Percentiles rank a stretch among this genome's conserved stretches.
Evolutionary conservation across 1,139 yeast genomes (phyloP).

Genomic region (Meyerozyma sp.): DNA sequence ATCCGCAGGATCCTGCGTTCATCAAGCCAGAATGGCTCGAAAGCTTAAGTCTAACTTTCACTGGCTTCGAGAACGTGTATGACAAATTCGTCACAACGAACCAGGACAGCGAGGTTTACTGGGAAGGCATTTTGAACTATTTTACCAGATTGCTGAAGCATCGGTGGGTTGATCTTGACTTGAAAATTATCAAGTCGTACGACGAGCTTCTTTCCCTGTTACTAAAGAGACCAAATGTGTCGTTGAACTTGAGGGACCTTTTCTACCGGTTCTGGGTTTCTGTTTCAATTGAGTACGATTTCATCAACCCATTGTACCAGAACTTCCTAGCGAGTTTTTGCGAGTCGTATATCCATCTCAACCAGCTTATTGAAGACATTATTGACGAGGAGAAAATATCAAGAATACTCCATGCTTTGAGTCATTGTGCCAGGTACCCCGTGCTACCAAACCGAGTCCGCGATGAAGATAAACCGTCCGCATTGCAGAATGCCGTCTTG

Average conservation of each 20-base stretch:
- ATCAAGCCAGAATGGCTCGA: slow-evolving; percentile 45
- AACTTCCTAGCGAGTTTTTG: slow-evolving; percentile 50
- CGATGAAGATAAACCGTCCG: slow-evolving; percentile 47
- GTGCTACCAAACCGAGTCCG: slow-evolving; percentile 44
- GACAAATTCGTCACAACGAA: slow-evolving; percentile 36
- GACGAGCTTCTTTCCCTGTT: slow-evolving; percentile 39
- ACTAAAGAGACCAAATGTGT: slow-evolving; percentile 3
- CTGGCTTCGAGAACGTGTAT: slow-evolving; percentile 54
- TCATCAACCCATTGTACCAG: slow-evolving; percentile 49
- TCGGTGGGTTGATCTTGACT: slow-evolving; percentile 43
- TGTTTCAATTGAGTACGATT: slow-evolving; percentile 56
- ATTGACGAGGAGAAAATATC: slow-evolving; percentile 31
- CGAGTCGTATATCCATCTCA: slow-evolving; percentile 44
- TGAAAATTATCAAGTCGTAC: slow-evolving; percentile 48
- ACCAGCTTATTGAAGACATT: slow-evolving; percentile 24
- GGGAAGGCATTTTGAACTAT: slow-evolving; percentile 51
- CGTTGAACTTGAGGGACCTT: slow-evolving; percentile 26
- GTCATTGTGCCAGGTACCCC: slow-evolving; percentile 64
- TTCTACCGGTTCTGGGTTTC: slow-evolving; percentile 62
- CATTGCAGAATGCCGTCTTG: slow-evolving; percentile 49
- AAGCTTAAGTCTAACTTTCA: slow-evolving; percentile 50
- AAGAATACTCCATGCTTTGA: slow-evolving; percentile 42
- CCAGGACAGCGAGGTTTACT: slow-evolving; percentile 22
- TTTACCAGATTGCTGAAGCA: slow-evolving; percentile 32
- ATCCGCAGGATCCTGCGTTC: slow-evolving; percentile 7